phyloP scores from a whole-genome alignment of 495 filamentous ascomycete species.

The Podospora sp. region DNA sequence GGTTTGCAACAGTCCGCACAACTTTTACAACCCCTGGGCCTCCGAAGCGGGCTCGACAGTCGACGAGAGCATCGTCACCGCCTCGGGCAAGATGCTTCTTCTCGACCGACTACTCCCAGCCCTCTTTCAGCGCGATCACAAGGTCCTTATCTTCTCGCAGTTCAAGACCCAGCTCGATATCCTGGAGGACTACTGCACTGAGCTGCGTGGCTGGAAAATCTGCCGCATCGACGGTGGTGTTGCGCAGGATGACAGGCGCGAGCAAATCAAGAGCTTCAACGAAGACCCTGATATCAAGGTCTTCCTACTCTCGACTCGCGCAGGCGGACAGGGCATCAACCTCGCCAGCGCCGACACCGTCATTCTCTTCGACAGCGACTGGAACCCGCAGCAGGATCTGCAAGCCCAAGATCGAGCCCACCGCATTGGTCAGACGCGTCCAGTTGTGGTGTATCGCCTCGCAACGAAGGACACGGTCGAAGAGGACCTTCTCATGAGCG shows the following conservation, averaged over 20 bases:
- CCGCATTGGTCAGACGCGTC: conserved; percentile 88
- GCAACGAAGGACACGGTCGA: conserved; percentile 94
- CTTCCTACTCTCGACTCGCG: conserved; percentile 87
- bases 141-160: conserved; percentile 94
- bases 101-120: conserved; percentile 82
- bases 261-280: conserved; percentile 88
- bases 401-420: conserved; percentile 96
- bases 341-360: conserved; percentile 96
- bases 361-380: conserved; percentile 93
- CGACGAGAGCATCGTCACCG: conserved; percentile 79
- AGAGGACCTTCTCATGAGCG: conserved; percentile 81
- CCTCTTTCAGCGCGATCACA: conserved; percentile 76
- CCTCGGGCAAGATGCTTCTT: conserved; percentile 93
- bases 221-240: conserved; percentile 95
- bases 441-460: conserved; percentile 92
- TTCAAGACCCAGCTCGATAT: conserved; percentile 95
- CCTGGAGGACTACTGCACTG: conserved; percentile 77
- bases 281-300: conserved; percentile 66
- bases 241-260: conserved; percentile 73
- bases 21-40: conserved; percentile 92
- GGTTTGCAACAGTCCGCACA: conserved; percentile 90
- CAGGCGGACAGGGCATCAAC: conserved; percentile 95
- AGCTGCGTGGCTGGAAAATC: conserved; percentile 71
- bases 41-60: conserved; percentile 53
- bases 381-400: conserved; percentile 97